A percentile compares a stretch with the other conserved stretches of the same genome.
These are phyloP conservation scores for Yamadazyma nakazawae DNA, from an alignment of 805 yeast species.

Conservation along the genomic window DNA sequence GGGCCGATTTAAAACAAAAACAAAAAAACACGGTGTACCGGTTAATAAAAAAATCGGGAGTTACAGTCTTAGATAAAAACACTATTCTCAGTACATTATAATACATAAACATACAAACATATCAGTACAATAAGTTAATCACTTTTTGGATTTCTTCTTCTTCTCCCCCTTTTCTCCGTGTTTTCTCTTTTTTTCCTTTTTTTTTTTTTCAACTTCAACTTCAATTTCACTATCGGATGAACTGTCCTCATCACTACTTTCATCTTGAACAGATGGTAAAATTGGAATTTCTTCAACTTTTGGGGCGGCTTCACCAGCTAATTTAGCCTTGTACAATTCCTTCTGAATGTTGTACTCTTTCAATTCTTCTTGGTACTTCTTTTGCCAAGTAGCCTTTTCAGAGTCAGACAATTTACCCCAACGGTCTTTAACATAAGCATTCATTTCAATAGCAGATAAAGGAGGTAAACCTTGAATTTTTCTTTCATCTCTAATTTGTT, in stretches of 20 bases:
- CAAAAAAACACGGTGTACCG: too few species aligned
- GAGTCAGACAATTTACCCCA: constrained; percentile 74
- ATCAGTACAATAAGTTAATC: neutral
- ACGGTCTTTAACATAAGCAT: constrained; percentile 70
- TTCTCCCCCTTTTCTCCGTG: constrained; percentile 17
- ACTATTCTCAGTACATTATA: neutral
- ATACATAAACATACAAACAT: neutral
- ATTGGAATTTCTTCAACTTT: constrained; percentile 3
- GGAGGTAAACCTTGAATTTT: constrained; percentile 54
- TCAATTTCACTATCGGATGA: constrained; percentile 6
- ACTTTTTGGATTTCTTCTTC: constrained; percentile 18
- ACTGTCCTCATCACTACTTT: neutral
- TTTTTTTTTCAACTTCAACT: constrained; percentile 29
- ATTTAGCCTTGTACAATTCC: constrained; percentile 33
- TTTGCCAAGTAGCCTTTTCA: constrained; percentile 71
- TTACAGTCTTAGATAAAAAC: too few species aligned
- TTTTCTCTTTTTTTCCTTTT: constrained; percentile 41
- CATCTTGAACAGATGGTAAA: constrained; percentile 1
- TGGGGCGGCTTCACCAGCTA: constrained; percentile 15
- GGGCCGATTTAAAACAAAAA: too few species aligned
- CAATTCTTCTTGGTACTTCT: constrained; percentile 48
- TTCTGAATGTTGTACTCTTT: constrained; percentile 30
- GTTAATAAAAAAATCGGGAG: too few species aligned
- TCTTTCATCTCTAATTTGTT: constrained; percentile 67
- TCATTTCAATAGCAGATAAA: constrained; percentile 71